These are phyloP conservation scores for Ilex paraguariensis DNA, from an alignment of 305 asterid species.

Conservation along the genomic window DNA sequence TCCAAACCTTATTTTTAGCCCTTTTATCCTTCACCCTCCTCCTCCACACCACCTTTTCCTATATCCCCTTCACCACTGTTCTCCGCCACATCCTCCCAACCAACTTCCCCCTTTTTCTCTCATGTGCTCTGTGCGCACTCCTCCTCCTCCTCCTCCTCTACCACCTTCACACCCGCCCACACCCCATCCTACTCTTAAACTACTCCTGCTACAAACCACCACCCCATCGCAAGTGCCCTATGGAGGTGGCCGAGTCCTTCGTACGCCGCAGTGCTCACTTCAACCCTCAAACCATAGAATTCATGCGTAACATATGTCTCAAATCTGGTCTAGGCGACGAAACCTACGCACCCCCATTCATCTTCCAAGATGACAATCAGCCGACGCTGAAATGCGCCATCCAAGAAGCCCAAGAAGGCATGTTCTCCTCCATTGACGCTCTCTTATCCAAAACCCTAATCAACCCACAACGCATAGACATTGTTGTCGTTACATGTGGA, in stretches of 20 bases:
- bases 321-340: conserved; percentile 68
- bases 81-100: conserved; percentile 23
- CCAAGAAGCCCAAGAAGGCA: conserved; percentile 58
- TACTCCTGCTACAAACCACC: conserved; percentile 67
- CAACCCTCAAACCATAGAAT: conserved; percentile 24
- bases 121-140: conserved; percentile 9
- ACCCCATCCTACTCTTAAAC: conserved; percentile 40
- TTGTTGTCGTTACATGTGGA: conserved; percentile 50
- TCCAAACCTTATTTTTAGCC: conserved; percentile 32
- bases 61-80: conserved; percentile 21
- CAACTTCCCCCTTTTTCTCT: conserved; percentile 21
- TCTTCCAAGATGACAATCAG: conserved; percentile 29
- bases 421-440: conserved; percentile 39
- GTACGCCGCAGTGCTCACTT: conserved; percentile 19
- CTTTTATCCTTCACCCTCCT: conserved; percentile 33
- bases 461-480: conserved; percentile 31
- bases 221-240: conserved; percentile 38
- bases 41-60: conserved; percentile 24
- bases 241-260: conserved; percentile 34
- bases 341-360: conserved; percentile 60
- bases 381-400: conserved; percentile 41
- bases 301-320: conserved; percentile 41
- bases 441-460: conserved; percentile 45
- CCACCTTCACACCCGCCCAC: conserved; percentile 24
- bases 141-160: conserved; percentile 20